phyloP scores from a whole-genome alignment of 257 asterid genomes.

The Eustoma russellianum region DNA sequence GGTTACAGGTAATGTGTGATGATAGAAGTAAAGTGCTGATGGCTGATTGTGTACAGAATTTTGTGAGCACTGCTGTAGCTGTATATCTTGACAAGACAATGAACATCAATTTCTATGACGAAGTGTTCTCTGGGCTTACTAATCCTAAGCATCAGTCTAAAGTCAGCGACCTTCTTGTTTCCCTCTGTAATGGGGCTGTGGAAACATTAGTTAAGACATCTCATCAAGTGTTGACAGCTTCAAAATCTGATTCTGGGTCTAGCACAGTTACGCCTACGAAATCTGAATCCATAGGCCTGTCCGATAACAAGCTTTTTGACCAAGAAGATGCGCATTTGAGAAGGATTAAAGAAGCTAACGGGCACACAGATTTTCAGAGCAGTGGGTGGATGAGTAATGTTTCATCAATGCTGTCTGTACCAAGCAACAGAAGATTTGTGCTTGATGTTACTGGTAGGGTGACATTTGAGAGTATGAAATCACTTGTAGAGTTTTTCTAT shows the following conservation, averaged over 20 bases:
- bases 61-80: constrained; percentile 78
- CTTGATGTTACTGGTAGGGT: constrained; percentile 93
- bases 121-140: constrained; percentile 74
- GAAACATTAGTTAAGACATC: constrained; percentile 89
- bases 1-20: constrained; percentile 49
- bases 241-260: constrained; percentile 29
- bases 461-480: constrained; percentile 73
- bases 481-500: constrained; percentile 52
- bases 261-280: constrained; percentile 8
- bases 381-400: constrained; percentile 69
- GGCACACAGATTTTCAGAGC: constrained; percentile 28
- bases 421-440: constrained; percentile 70
- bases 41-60: constrained; percentile 70
- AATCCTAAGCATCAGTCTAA: constrained; percentile 80
- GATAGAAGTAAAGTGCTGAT: constrained; percentile 55
- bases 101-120: constrained; percentile 75
- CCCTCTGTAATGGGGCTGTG: constrained; percentile 83
- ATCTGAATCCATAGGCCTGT: constrained; percentile 24
- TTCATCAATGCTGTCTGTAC: constrained; percentile 72
- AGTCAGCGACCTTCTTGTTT: constrained; percentile 53
- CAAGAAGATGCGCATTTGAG: constrained; percentile 15
- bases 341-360: constrained; percentile 19
- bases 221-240: constrained; percentile 66
- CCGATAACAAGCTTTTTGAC: constrained; percentile 19
- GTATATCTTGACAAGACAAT: constrained; percentile 90